phyloP scores from a whole-genome alignment of 768 basidiomycete species.

The Russula emetica region DNA sequence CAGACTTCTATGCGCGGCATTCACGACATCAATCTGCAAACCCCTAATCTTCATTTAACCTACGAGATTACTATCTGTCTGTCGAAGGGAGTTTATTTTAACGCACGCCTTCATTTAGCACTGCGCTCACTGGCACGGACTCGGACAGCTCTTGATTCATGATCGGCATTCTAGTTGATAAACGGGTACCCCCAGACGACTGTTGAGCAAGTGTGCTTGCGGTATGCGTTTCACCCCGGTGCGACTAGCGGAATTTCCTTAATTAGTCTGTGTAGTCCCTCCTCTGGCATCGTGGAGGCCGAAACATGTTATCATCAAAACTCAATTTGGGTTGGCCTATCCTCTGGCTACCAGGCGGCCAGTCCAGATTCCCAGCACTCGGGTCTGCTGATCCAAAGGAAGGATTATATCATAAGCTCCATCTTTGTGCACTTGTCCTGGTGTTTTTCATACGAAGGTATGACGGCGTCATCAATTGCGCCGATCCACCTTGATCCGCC shows the following conservation, averaged over 20 bases:
- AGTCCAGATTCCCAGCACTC: neutral
- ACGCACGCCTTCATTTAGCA: neutral
- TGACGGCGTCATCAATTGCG: neutral
- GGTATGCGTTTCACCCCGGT: neutral
- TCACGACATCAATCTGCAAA: neutral
- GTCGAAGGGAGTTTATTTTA: neutral
- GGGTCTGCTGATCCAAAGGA: neutral
- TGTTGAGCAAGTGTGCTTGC: neutral
- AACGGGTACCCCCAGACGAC: neutral
- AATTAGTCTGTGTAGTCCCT: neutral
- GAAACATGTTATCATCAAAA: neutral
- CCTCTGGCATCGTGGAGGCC: no score
- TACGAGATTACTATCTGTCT: neutral
- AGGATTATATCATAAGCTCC: neutral
- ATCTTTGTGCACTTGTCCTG: neutral
- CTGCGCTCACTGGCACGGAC: neutral
- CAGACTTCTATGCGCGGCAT: neutral
- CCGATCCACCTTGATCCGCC: neutral
- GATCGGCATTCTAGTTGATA: neutral
- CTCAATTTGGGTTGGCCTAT: neutral
- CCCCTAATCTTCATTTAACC: neutral
- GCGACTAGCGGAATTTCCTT: neutral
- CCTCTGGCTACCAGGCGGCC: neutral
- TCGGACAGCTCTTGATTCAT: neutral
- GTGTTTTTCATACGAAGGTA: neutral